phyloP scores from a whole-genome alignment of 768 basidiomycete species.

The Leccinum broughii region DNA sequence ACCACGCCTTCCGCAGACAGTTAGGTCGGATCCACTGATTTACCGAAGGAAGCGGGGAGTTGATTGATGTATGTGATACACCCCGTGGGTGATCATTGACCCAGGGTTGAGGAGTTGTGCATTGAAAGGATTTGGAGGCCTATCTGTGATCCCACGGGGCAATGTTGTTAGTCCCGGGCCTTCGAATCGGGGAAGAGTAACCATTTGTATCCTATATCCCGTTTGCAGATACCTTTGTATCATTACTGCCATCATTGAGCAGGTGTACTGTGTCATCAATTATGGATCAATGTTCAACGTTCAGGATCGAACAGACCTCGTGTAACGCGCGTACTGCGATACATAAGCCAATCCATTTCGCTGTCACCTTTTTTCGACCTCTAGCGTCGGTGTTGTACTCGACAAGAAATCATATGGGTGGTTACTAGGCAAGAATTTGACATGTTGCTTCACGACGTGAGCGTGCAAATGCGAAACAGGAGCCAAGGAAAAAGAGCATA shows the following conservation, averaged over 20 bases:
- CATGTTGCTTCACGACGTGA: no score
- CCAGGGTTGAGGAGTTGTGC: background rate
- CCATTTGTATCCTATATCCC: background rate
- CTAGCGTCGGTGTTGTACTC: no score
- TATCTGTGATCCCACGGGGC: background rate
- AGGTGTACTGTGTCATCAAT: no score
- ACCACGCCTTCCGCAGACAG: slow-evolving; percentile 19
- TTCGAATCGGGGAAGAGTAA: background rate
- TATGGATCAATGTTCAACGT: no score
- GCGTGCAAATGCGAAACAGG: no score
- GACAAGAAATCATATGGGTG: no score
- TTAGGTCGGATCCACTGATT: slow-evolving; percentile 12
- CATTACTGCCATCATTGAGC: background rate
- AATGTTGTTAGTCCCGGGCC: background rate
- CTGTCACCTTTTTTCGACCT: no score
- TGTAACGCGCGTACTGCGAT: no score
- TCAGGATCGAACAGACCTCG: no score
- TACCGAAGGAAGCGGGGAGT: background rate
- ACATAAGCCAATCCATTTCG: no score
- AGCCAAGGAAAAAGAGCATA: no score
- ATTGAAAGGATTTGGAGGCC: background rate
- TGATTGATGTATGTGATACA: slow-evolving; percentile 26
- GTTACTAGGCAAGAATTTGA: no score
- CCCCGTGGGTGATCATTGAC: slow-evolving; percentile 23
- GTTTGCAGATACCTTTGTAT: background rate